These are phyloP conservation scores for Nicotiana paniculata DNA, from an alignment of 257 asterid species.

Conservation along the genomic window DNA sequence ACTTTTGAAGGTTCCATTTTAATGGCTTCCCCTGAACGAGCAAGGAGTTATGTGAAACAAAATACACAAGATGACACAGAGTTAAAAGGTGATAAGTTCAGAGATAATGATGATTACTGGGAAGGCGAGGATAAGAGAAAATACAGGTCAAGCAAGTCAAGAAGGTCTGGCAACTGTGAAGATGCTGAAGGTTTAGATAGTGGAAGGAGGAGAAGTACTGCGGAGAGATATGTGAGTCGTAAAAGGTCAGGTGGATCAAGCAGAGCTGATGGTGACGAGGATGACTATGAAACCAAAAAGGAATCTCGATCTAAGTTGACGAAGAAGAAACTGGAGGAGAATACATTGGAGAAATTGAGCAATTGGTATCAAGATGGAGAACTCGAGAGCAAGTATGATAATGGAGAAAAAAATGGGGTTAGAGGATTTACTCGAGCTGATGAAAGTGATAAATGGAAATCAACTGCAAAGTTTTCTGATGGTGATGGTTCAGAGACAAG, in stretches of 20 bases:
- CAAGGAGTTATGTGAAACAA: slow-evolving; percentile 38
- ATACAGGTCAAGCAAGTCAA: slow-evolving; percentile 48
- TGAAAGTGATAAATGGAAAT: slow-evolving; percentile 50
- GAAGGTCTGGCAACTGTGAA: slow-evolving; percentile 48
- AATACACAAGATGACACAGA: slow-evolving; percentile 34
- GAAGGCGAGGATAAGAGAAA: slow-evolving; percentile 47
- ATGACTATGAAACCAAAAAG: slow-evolving; percentile 51
- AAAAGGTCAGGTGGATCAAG: slow-evolving; percentile 54
- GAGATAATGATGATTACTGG: slow-evolving; percentile 27
- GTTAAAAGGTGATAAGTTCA: slow-evolving; percentile 22
- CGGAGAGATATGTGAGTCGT: slow-evolving; percentile 61
- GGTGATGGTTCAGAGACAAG: slow-evolving; percentile 25
- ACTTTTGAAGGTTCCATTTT: slow-evolving; percentile 21
- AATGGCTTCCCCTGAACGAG: slow-evolving; percentile 65
- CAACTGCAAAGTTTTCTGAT: slow-evolving; percentile 41
- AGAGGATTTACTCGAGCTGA: slow-evolving; percentile 42
- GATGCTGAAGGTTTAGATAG: slow-evolving; percentile 57
- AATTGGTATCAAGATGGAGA: slow-evolving; percentile 91
- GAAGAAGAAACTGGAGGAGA: slow-evolving; percentile 65
- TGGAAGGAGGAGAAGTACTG: slow-evolving; percentile 48
- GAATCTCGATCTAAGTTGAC: slow-evolving; percentile 58
- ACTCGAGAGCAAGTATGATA: slow-evolving; percentile 47
- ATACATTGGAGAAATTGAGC: slow-evolving; percentile 67
- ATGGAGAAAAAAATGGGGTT: slow-evolving; percentile 45
- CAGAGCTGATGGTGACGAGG: slow-evolving; percentile 65